A percentile compares a stretch with the other conserved stretches of the same genome.
Conservation (phyloP, 352 stramenopile species). For the Aphanomyces invadans region DNA sequence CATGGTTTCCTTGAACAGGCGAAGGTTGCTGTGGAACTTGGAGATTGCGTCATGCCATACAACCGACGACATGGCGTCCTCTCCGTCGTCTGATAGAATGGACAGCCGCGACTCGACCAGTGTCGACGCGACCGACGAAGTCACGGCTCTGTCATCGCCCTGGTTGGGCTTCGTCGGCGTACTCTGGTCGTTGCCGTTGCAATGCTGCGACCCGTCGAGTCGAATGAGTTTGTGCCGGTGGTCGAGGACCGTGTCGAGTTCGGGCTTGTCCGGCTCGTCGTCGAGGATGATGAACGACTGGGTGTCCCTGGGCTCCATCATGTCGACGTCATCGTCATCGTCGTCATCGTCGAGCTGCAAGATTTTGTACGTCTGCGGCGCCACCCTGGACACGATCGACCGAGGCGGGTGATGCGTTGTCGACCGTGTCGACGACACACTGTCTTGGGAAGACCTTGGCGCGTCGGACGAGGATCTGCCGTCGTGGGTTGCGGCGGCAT, state of each 20-base stretch:
- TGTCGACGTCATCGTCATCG: neutral
- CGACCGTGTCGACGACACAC: neutral
- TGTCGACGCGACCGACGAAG: neutral
- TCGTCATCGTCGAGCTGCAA: too few species aligned
- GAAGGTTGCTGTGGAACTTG: constrained; percentile 9
- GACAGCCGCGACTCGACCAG: neutral
- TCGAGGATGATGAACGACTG: neutral
- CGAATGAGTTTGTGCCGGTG: too few species aligned
- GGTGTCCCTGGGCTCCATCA: neutral
- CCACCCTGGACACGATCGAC: too few species aligned
- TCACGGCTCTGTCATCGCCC: too few species aligned
- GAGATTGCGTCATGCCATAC: constrained; percentile 22
- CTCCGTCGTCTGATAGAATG: neutral
- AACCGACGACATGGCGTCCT: neutral
- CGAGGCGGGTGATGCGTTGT: neutral
- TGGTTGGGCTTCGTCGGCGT: too few species aligned
- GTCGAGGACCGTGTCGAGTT: neutral
- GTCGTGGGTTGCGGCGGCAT: neutral
- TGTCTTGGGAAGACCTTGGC: neutral
- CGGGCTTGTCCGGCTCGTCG: too few species aligned
- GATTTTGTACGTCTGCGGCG: neutral
- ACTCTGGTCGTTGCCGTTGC: too few species aligned
- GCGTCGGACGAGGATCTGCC: too few species aligned
- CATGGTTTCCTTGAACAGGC: constrained; percentile 13
- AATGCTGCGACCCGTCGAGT: too few species aligned